Base-by-base conservation (phyloP, 2,329 filamentous ascomycete species). In the Colletotrichum sp. region DNA sequence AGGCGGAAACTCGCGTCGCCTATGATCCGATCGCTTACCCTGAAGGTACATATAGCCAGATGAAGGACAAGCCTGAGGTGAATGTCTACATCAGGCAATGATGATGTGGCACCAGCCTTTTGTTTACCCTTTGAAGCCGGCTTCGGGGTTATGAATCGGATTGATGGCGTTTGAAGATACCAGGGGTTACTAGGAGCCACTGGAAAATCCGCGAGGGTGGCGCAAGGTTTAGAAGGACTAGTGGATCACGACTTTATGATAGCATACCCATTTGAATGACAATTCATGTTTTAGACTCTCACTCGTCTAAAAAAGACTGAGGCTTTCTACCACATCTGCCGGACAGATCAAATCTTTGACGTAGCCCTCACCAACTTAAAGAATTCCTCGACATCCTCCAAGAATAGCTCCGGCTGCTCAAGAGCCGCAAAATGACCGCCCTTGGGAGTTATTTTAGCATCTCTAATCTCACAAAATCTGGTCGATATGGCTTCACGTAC, bases 391-490 rank as follows among this genome's bases (percentile, higher is more conserved):
- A 77, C 49, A 15, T 76, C 72, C 32, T 77, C 59, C 34, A 77
- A 15, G 8, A 72, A 34, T 0, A 64, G 3, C n/a, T 69, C 76
- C 15, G 79, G 78, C 75, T 78, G 32, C 64, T 75, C 61, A 66
- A 79, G 22, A 25, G 66, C 75, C 2, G 75, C 71, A 22, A 77
- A 77, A 7, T 77, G 75, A 7, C 75, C 66, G 1, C 71, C 75
- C 71, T 77, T 3, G 2, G 2, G 1, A 13, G 1, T 3, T 6
- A 19, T 12, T 6, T 76, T 4, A 77, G 39, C 13, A 32, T n/a
- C 8, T 16, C 15, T 6, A 3, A n/a, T 1, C 25, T n/a, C 16
- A 2, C 0, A 12, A 22, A 1, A 25, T 3, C 4, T 25, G 4
- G 7, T 19, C 0, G 11, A 1, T 8, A 52, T 22, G 6, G 6